These are phyloP conservation scores for Hypericum perforatum DNA, from an alignment of 345 rosid genomes.

Conservation along the genomic window DNA sequence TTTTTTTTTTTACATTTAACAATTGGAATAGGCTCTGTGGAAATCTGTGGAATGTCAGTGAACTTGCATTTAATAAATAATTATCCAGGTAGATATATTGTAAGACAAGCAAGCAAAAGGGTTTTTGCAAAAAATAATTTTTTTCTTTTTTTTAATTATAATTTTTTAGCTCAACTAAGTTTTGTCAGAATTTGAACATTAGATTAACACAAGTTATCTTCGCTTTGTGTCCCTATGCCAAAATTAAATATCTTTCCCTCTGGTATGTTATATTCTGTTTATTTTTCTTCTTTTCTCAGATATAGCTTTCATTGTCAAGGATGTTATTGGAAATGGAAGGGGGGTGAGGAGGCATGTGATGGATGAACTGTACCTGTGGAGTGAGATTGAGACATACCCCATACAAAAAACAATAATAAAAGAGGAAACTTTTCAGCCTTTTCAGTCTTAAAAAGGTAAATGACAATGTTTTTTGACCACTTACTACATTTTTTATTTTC, in stretches of 20 bases:
- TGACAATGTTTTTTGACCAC: neutral
- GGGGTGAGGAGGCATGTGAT: slow-evolving; percentile 18
- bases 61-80: slow-evolving; percentile 1
- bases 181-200: too few species aligned
- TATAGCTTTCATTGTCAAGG: neutral
- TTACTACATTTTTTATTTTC: neutral
- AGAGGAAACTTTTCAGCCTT: slow-evolving; percentile 28
- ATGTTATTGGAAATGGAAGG: neutral
- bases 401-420: neutral
- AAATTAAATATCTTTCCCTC: too few species aligned
- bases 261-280: too few species aligned
- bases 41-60: slow-evolving; percentile 31
- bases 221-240: too few species aligned
- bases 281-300: neutral
- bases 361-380: slow-evolving; percentile 13
- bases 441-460: neutral
- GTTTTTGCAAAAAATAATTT: too few species aligned
- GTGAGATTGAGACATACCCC: slow-evolving; percentile 1
- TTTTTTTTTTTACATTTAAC: neutral
- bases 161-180: too few species aligned
- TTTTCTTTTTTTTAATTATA: too few species aligned
- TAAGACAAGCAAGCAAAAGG: too few species aligned
- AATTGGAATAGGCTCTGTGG: neutral
- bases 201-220: too few species aligned
- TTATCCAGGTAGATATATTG: too few species aligned